These are phyloP conservation scores for Ceratocystis variospora DNA, from an alignment of 2,329 filamentous ascomycete genomes.

Conservation along the genomic window DNA sequence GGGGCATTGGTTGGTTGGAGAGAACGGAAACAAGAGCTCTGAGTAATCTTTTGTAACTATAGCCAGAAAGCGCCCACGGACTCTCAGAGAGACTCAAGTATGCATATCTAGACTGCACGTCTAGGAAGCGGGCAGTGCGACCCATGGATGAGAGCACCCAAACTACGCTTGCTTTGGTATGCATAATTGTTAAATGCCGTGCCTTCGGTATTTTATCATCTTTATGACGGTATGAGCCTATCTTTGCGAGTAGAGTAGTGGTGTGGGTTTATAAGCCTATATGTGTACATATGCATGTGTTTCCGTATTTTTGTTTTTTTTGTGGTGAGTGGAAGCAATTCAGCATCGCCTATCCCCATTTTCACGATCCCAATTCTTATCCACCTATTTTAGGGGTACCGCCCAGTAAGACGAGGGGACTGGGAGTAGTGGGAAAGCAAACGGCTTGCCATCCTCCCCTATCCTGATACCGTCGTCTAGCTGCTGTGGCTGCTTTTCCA, in stretches of 20 bases:
- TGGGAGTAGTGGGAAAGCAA: too few species aligned
- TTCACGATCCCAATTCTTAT: background rate
- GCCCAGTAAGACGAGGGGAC: too few species aligned
- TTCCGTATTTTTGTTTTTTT: background rate
- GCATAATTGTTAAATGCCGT: too few species aligned
- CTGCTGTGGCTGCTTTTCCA: background rate
- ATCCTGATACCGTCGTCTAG: too few species aligned
- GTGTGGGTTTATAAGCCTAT: background rate
- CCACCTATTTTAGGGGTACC: background rate
- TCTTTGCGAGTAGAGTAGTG: background rate
- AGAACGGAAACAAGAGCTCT: background rate
- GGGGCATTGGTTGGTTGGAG: background rate
- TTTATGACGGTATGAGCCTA: background rate
- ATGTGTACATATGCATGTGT: background rate
- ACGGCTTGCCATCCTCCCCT: too few species aligned
- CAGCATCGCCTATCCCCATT: background rate
- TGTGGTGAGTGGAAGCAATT: background rate
- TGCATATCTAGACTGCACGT: background rate
- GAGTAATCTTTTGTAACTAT: background rate
- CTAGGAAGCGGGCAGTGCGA: too few species aligned
- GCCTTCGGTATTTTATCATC: background rate
- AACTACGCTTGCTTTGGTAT: too few species aligned
- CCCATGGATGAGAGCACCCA: too few species aligned
- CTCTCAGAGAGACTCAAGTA: background rate
- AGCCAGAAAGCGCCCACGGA: background rate